phyloP scores from a whole-genome alignment of 129 eudicot genomes.

The Gnaphalium uliginosum region DNA sequence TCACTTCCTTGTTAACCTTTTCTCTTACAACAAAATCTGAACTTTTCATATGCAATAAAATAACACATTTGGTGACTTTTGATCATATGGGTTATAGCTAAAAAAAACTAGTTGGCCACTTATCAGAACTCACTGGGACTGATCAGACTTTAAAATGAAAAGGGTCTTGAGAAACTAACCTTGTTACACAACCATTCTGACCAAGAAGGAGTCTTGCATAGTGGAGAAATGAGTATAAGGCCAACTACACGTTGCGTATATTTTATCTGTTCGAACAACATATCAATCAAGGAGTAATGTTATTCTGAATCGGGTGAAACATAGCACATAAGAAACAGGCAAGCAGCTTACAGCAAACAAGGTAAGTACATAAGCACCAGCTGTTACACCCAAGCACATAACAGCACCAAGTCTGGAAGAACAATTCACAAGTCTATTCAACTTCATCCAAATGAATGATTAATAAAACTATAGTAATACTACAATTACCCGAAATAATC shows the following conservation, averaged over 20 bases:
- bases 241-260: slow-evolving; percentile 69
- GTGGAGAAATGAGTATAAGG: slow-evolving; percentile 84
- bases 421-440: slow-evolving; percentile 16
- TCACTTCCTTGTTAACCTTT: too few species aligned
- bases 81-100: background rate
- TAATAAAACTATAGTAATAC: background rate
- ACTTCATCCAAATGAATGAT: background rate
- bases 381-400: slow-evolving; percentile 94
- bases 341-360: slow-evolving; percentile 77
- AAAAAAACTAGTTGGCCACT: too few species aligned
- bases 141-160: background rate
- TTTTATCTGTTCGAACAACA: slow-evolving; percentile 52
- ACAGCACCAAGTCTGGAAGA: slow-evolving; percentile 70
- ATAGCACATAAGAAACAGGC: background rate
- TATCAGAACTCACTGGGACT: background rate
- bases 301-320: background rate
- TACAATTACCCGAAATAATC: slow-evolving; percentile 73
- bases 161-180: slow-evolving; percentile 42
- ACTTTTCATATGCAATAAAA: background rate
- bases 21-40: too few species aligned
- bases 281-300: background rate
- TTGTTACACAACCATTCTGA: slow-evolving; percentile 91
- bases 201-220: slow-evolving; percentile 95
- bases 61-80: background rate
- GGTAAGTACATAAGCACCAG: slow-evolving; percentile 90